These are phyloP conservation scores for Puccinellia tenuiflora DNA, from an alignment of 176 grass and related monocot genomes.

Conservation along the genomic window DNA sequence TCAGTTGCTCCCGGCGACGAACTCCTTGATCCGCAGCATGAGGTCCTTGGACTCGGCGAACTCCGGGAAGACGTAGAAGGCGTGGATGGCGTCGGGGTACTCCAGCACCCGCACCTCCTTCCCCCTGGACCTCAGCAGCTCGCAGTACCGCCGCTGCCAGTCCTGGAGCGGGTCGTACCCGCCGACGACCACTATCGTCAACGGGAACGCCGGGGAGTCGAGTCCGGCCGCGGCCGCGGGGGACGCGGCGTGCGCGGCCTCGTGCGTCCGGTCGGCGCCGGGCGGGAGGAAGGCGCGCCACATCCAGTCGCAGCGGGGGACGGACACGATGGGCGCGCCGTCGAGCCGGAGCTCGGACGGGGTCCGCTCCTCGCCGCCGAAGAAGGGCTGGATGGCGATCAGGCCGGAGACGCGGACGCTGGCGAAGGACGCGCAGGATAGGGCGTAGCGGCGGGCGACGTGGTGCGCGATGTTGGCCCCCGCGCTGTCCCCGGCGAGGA, in stretches of 20 bases:
- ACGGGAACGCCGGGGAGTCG: conserved; percentile 32
- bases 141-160: conserved; percentile 66
- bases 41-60: conserved; percentile 40
- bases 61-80: conserved; percentile 77
- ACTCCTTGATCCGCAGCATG: conserved; percentile 46
- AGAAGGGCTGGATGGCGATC: conserved; percentile 80
- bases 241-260: conserved; percentile 14
- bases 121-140: conserved; percentile 25
- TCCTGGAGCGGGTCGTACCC: conserved; percentile 78
- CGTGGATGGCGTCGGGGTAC: conserved; percentile 76
- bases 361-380: conserved; percentile 77
- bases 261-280: conserved; percentile 50
- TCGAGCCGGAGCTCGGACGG: conserved; percentile 48
- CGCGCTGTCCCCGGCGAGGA: conserved; percentile 61
- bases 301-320: conserved; percentile 62
- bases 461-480: conserved; percentile 69
- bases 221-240: neutral
- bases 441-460: conserved; percentile 59
- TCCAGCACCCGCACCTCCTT: conserved; percentile 46
- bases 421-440: neutral
- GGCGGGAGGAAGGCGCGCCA: conserved; percentile 84
- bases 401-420: conserved; percentile 34
- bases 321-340: conserved; percentile 50
- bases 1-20: conserved; percentile 27
- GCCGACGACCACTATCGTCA: conserved; percentile 51